Conservation (phyloP, 352 stramenopile species). For the Thraustochytrium striatum region DNA sequence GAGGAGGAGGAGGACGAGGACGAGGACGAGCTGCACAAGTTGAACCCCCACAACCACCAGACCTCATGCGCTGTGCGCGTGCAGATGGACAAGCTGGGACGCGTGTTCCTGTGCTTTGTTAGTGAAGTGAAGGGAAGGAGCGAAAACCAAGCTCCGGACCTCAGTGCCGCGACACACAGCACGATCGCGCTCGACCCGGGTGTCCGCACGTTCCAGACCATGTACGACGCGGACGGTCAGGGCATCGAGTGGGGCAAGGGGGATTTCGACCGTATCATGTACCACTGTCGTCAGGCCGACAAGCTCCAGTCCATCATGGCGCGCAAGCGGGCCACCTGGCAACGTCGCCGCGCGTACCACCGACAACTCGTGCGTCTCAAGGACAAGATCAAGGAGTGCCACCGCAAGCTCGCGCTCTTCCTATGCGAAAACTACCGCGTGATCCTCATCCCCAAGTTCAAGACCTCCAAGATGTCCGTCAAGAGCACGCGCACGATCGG, state of each 20-base stretch:
- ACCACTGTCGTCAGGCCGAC: background rate
- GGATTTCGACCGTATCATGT: background rate
- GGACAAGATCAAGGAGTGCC: background rate
- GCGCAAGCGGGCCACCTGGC: background rate
- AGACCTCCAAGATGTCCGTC: background rate
- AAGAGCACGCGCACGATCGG: background rate
- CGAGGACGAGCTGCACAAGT: background rate
- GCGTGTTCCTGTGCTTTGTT: background rate
- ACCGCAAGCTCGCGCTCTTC: background rate
- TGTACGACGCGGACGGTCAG: background rate
- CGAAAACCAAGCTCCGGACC: background rate
- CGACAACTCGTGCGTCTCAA: background rate
- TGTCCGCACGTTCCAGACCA: background rate
- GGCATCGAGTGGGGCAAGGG: background rate
- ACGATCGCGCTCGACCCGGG: slow-evolving; percentile 2
- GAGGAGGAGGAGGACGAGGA: background rate
- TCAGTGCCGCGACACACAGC: background rate
- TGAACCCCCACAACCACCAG: background rate
- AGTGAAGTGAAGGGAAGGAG: background rate
- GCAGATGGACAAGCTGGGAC: background rate
- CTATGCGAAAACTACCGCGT: slow-evolving; percentile 8
- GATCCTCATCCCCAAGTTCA: background rate
- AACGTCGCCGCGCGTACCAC: background rate
- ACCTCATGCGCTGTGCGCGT: background rate
- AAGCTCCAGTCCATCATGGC: background rate